Evolutionary conservation across 768 basidiomycete genomes (phyloP).

Genomic region (Dentipellis sp.): DNA sequence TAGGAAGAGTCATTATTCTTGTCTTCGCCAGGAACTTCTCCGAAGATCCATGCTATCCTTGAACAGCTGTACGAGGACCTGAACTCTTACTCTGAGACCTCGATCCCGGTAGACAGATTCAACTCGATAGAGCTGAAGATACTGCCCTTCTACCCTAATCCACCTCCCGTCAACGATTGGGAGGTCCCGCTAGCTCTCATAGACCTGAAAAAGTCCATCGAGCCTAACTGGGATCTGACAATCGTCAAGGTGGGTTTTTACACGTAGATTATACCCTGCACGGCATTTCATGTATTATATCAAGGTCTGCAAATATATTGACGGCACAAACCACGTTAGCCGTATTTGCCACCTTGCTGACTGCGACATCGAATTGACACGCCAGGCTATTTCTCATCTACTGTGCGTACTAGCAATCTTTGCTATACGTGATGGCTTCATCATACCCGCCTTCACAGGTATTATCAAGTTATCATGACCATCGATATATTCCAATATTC

Average conservation of each 20-base stretch:
- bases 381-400: slow-evolving; percentile 85
- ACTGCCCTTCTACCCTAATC: slow-evolving; percentile 95
- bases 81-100: slow-evolving; percentile 95
- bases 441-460: slow-evolving; percentile 35
- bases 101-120: slow-evolving; percentile 83
- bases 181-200: slow-evolving; percentile 89
- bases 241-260: slow-evolving; percentile 61
- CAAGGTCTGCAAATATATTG: slow-evolving; percentile 72
- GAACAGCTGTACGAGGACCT: slow-evolving; percentile 97
- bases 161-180: slow-evolving; percentile 86
- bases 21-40: slow-evolving; percentile 59
- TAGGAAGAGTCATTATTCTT: slow-evolving; percentile 88
- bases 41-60: slow-evolving; percentile 70
- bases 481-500: slow-evolving; percentile 97
- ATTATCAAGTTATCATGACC: slow-evolving; percentile 94
- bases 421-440: background rate
- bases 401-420: slow-evolving; percentile 43
- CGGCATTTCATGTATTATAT: slow-evolving; percentile 1
- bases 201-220: slow-evolving; percentile 68
- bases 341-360: slow-evolving; percentile 89
- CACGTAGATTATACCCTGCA: background rate
- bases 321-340: slow-evolving; percentile 87
- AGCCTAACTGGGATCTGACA: slow-evolving; percentile 95
- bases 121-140: slow-evolving; percentile 95
- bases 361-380: slow-evolving; percentile 73